phyloP scores from a whole-genome alignment of 495 filamentous ascomycete species.

The Neurospora tetraspora region DNA sequence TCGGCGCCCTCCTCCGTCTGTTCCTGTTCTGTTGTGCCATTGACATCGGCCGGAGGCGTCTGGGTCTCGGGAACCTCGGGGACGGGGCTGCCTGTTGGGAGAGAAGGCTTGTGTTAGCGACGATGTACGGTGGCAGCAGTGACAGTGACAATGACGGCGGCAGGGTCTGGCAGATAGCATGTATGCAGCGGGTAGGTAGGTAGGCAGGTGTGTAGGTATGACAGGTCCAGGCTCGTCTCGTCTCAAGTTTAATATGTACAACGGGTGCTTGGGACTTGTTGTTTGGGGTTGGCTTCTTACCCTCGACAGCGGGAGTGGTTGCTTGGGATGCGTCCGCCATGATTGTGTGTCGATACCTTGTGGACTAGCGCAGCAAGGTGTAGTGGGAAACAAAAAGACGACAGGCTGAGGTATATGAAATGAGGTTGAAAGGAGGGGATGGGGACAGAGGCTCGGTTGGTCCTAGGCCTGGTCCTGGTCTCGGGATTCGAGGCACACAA shows the following conservation, averaged over 20 bases:
- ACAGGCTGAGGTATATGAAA: background rate
- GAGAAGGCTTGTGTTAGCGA: background rate
- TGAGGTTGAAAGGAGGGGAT: background rate
- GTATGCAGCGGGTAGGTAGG: background rate
- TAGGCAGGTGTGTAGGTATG: background rate
- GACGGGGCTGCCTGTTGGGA: conserved; percentile 11
- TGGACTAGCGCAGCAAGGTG: background rate
- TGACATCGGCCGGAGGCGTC: conserved; percentile 8
- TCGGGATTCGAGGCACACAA: background rate
- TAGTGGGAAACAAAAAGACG: background rate
- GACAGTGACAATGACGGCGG: background rate
- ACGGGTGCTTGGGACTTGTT: background rate
- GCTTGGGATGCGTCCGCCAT: background rate
- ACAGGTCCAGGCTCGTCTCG: background rate
- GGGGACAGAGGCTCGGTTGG: background rate
- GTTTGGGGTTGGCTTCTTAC: background rate
- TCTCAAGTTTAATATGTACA: background rate
- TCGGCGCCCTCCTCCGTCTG: conserved; percentile 15
- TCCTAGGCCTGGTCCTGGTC: background rate
- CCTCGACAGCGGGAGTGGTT: background rate
- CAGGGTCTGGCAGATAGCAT: background rate
- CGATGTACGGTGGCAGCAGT: background rate
- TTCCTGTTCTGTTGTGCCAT: conserved; percentile 1
- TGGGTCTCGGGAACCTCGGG: conserved; percentile 9
- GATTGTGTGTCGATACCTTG: background rate